Evolutionary conservation across 345 rosid genomes (phyloP).

Genomic region (Eucalyptus regnans): DNA sequence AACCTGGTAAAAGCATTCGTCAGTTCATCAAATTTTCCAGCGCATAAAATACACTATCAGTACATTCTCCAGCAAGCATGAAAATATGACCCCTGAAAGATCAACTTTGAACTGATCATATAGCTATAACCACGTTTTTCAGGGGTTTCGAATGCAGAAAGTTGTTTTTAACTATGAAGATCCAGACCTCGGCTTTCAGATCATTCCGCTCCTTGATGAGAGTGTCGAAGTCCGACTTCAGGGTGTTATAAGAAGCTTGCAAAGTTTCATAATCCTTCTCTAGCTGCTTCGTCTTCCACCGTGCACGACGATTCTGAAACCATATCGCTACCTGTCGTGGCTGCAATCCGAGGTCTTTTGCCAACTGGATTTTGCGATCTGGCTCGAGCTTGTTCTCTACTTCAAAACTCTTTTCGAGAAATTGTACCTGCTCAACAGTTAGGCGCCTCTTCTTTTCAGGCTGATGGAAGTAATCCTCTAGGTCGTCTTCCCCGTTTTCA

Average conservation of each 20-base stretch:
- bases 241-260: slow-evolving; percentile 22
- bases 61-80: not conserved
- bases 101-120: not conserved
- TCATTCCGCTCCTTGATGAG: slow-evolving; percentile 29
- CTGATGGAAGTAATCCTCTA: slow-evolving; percentile 22
- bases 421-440: slow-evolving; percentile 28
- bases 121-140: not conserved
- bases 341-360: slow-evolving; percentile 49
- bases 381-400: slow-evolving; percentile 57
- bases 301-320: slow-evolving; percentile 56
- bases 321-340: slow-evolving; percentile 62
- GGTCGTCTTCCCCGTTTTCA: slow-evolving; percentile 35
- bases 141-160: not conserved
- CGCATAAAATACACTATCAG: not conserved
- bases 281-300: slow-evolving; percentile 45
- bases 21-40: not conserved
- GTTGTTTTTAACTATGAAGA: not conserved
- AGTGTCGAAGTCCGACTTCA: slow-evolving; percentile 29
- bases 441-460: slow-evolving; percentile 47
- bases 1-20: slow-evolving; percentile 13
- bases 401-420: slow-evolving; percentile 47
- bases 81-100: not conserved
- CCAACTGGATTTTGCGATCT: slow-evolving; percentile 49
- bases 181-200: slow-evolving; percentile 29
- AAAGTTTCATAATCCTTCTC: slow-evolving; percentile 41